Percentiles rank a stretch among this genome's conserved stretches.
Conservation (phyloP, 2,329 filamentous ascomycete genomes). For the Fusarium keratoplasticum region DNA sequence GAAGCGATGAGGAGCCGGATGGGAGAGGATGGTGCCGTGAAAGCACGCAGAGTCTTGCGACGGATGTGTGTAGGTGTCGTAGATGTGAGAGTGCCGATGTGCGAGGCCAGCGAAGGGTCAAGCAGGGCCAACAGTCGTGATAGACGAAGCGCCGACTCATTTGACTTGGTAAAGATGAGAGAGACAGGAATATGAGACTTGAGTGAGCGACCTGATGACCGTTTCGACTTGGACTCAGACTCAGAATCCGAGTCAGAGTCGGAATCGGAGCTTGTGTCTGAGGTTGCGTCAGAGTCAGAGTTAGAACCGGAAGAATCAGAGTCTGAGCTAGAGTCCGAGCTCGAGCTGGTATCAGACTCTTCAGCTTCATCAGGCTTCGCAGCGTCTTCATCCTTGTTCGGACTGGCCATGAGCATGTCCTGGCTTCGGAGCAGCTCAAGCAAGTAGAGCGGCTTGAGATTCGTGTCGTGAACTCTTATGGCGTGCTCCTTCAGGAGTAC, state of each 20-base stretch:
- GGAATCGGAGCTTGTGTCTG: constrained; percentile 42
- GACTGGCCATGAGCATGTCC: constrained; percentile 53
- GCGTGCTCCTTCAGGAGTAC: constrained; percentile 71
- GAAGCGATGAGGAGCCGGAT: constrained; percentile 86
- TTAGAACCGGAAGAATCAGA: constrained; percentile 47
- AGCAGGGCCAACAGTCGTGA: constrained; percentile 80
- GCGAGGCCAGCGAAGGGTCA: constrained; percentile 65
- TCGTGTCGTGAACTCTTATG: constrained; percentile 75
- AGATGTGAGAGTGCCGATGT: constrained; percentile 79
- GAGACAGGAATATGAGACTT: constrained; percentile 58
- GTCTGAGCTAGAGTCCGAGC: constrained; percentile 47
- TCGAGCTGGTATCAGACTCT: constrained; percentile 47
- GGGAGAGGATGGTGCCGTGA: constrained; percentile 73
- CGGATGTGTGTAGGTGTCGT: constrained; percentile 79
- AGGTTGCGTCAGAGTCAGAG: constrained; percentile 46
- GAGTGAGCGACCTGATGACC: constrained; percentile 23
- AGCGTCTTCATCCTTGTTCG: constrained; percentile 15
- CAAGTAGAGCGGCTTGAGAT: constrained; percentile 86
- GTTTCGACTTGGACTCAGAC: constrained; percentile 37
- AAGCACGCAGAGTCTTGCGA: constrained; percentile 74
- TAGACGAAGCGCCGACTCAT: constrained; percentile 88
- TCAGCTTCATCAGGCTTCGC: constrained; percentile 48
- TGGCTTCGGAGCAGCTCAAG: constrained; percentile 76
- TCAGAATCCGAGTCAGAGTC: constrained; percentile 46
- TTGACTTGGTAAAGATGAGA: constrained; percentile 91